Conservation (phyloP, 2,329 filamentous ascomycete species). For the Exophiala lecanii-corni region DNA sequence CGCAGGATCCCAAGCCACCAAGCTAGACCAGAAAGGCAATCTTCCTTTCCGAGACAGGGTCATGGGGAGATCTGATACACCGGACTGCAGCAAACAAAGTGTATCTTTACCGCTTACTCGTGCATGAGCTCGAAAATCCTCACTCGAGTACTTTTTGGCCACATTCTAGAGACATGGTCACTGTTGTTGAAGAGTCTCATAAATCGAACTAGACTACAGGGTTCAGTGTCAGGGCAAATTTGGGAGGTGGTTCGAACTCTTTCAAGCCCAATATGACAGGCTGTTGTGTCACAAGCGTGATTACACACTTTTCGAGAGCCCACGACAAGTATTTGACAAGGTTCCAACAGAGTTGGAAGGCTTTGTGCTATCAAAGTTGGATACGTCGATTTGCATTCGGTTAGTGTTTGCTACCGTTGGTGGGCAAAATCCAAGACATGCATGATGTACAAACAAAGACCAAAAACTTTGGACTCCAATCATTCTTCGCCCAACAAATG, state of each 20-base stretch:
- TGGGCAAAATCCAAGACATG: background rate
- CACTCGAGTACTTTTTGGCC: no score
- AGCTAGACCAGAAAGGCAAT: background rate
- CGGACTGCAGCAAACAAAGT: slow-evolving; percentile 19
- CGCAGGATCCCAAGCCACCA: background rate
- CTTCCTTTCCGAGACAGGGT: slow-evolving; percentile 10
- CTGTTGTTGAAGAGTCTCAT: no score
- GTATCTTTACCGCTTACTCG: no score
- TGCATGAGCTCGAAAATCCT: no score
- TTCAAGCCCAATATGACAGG: slow-evolving; percentile 10
- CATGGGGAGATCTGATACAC: slow-evolving; percentile 8
- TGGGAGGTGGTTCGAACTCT: no score
- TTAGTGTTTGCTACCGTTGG: background rate
- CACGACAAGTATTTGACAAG: no score
- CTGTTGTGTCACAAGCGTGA: background rate
- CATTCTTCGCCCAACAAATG: background rate
- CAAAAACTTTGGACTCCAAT: background rate
- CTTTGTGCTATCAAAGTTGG: background rate
- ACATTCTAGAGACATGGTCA: no score
- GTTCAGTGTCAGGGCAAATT: no score
- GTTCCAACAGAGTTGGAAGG: background rate
- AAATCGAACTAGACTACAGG: no score
- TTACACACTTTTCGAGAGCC: no score
- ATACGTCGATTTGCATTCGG: background rate
- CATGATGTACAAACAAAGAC: background rate